A percentile compares a stretch with the other conserved stretches of the same genome.
These are phyloP conservation scores for Aspergillus sp. DNA, from an alignment of 2,329 filamentous ascomycete genomes.

Conservation along the genomic window DNA sequence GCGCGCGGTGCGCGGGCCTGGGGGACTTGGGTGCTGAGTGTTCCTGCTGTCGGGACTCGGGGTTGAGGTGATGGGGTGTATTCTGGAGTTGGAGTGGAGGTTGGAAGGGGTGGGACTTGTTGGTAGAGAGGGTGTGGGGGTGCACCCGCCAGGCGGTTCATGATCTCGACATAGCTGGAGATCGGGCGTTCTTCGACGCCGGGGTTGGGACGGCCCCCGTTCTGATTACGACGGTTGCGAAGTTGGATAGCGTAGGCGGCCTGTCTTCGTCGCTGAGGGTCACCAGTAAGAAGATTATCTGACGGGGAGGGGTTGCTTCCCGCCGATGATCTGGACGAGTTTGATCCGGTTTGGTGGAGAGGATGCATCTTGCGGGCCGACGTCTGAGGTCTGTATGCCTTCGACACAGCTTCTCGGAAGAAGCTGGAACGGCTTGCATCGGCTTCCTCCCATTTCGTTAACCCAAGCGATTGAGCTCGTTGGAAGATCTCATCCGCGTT, in stretches of 20 bases:
- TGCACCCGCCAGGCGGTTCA: conserved; percentile 33
- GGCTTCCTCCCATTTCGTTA: conserved; percentile 57
- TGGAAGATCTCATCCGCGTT: conserved; percentile 49
- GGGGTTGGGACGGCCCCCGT: conserved; percentile 22
- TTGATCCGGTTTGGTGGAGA: conserved; percentile 14
- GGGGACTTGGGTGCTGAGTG: neutral
- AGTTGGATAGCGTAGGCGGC: conserved; percentile 35
- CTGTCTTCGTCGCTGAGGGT: conserved; percentile 30
- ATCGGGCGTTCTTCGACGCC: conserved; percentile 41
- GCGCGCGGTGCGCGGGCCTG: neutral
- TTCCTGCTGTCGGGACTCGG: neutral
- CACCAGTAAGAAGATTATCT: neutral
- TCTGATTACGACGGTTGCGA: conserved; percentile 25
- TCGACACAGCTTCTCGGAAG: conserved; percentile 60
- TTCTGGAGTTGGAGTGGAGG: conserved; percentile 1
- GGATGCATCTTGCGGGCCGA: neutral
- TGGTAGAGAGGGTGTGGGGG: conserved; percentile 17
- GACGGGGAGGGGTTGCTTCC: conserved; percentile 8
- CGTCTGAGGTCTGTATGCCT: conserved; percentile 54
- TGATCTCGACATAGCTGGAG: conserved; percentile 38
- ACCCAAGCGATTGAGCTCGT: conserved; percentile 54
- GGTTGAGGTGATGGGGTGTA: neutral
- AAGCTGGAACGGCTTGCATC: conserved; percentile 54
- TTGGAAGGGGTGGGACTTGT: conserved; percentile 6
- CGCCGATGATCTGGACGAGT: conserved; percentile 12